Evolutionary conservation across 2,329 filamentous ascomycete genomes (phyloP).

Genomic region (Sordariomycetes sp.): DNA sequence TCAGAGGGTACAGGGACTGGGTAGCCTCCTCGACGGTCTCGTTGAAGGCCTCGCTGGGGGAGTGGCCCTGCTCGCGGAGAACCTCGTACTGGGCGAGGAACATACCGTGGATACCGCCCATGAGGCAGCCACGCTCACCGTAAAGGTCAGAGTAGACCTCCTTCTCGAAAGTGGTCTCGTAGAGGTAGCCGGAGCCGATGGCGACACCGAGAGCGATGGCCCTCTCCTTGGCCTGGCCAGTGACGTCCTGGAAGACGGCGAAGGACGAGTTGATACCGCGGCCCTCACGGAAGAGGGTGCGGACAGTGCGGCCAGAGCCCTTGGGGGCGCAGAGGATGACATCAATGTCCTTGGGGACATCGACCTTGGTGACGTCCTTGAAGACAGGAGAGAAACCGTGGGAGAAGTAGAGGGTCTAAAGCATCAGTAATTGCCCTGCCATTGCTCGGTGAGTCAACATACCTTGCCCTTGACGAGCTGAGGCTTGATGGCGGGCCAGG

Average conservation of each 20-base stretch:
- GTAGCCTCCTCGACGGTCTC: slow-evolving; percentile 99
- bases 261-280: slow-evolving; percentile 99
- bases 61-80: slow-evolving; percentile 96
- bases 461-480: slow-evolving; percentile 98
- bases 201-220: slow-evolving; percentile 93
- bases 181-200: slow-evolving; percentile 95
- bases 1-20: slow-evolving; percentile 94
- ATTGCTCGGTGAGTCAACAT: slow-evolving; percentile 18
- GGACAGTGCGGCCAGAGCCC: slow-evolving; percentile 96
- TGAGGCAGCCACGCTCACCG: slow-evolving; percentile 98
- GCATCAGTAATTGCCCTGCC: slow-evolving; percentile 2
- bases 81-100: slow-evolving; percentile 99
- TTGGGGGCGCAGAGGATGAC: slow-evolving; percentile 99
- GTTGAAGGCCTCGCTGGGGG: slow-evolving; percentile 98
- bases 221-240: slow-evolving; percentile 96
- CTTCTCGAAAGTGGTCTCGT: slow-evolving; percentile 99
- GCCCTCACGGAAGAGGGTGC: slow-evolving; percentile 97
- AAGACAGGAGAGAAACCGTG: slow-evolving; percentile 99
- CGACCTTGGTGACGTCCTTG: slow-evolving; percentile 98
- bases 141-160: slow-evolving; percentile 99
- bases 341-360: slow-evolving; percentile 90
- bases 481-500: slow-evolving; percentile 97
- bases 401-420: slow-evolving; percentile 96
- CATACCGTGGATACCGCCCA: slow-evolving; percentile 99
- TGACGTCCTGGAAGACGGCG: slow-evolving; percentile 97